Conservation (phyloP, 2,329 filamentous ascomycete genomes). For the Xylariaceae sp. region DNA sequence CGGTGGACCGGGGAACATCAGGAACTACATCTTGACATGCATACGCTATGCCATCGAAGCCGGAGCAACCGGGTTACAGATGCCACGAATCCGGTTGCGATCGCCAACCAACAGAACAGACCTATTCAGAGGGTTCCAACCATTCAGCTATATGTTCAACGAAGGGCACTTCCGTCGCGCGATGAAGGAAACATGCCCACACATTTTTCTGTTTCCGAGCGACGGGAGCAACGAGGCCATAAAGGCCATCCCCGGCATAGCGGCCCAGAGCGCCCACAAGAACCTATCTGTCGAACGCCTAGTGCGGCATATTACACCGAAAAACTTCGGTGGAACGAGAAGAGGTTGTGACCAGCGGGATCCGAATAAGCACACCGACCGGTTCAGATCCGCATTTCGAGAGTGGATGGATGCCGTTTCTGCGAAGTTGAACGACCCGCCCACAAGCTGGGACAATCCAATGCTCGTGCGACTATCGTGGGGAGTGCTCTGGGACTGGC, state of each 20-base stretch:
- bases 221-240: constrained; percentile 8
- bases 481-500: constrained; percentile 43
- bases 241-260: constrained; percentile 35
- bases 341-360: constrained; percentile 36
- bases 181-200: constrained; percentile 36
- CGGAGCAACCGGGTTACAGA: constrained; percentile 39
- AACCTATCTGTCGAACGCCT: constrained; percentile 16
- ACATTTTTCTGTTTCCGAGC: constrained; percentile 35
- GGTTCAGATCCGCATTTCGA: constrained; percentile 33
- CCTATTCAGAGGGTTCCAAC: constrained; percentile 34
- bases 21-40: constrained; percentile 46
- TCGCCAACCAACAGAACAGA: constrained; percentile 34
- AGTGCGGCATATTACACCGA: constrained; percentile 37
- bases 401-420: constrained; percentile 25
- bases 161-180: constrained; percentile 37
- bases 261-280: constrained; percentile 27
- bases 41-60: constrained; percentile 44
- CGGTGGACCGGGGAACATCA: constrained; percentile 46
- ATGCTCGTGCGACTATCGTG: constrained; percentile 36
- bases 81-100: constrained; percentile 40
- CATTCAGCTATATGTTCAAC: constrained; percentile 43
- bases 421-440: constrained; percentile 16
- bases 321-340: constrained; percentile 32
- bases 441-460: constrained; percentile 27
- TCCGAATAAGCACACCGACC: constrained; percentile 36